Evolutionary conservation across 495 filamentous ascomycete genomes (phyloP).

Genomic region (Neurospora sp.): DNA sequence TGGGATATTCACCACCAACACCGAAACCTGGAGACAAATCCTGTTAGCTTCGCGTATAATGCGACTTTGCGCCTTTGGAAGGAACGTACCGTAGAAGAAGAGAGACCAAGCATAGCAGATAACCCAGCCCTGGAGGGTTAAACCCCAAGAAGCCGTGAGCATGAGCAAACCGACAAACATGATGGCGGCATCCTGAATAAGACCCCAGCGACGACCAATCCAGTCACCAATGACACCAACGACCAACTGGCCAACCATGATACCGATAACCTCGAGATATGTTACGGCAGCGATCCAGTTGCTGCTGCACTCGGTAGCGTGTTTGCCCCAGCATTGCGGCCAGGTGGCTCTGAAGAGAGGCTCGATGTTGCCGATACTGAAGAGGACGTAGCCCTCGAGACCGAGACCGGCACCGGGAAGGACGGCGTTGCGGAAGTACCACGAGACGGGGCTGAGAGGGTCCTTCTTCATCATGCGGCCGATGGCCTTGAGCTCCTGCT

Average conservation of each 20-base stretch:
- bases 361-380: constrained; percentile 83
- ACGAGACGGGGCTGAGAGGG: constrained; percentile 67
- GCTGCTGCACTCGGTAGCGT: constrained; percentile 49
- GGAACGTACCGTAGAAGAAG: constrained; percentile 64
- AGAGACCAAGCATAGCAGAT: constrained; percentile 87
- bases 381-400: constrained; percentile 87
- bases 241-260: constrained; percentile 74
- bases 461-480: constrained; percentile 71
- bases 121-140: constrained; percentile 77
- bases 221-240: constrained; percentile 57
- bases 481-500: constrained; percentile 52
- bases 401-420: constrained; percentile 80
- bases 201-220: constrained; percentile 80
- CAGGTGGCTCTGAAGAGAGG: constrained; percentile 64
- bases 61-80: neutral
- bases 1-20: constrained; percentile 90
- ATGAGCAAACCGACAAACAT: constrained; percentile 85
- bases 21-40: constrained; percentile 45
- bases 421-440: constrained; percentile 79
- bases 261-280: constrained; percentile 80
- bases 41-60: constrained; percentile 1
- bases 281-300: constrained; percentile 70
- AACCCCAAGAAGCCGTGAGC: constrained; percentile 79
- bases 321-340: constrained; percentile 58
- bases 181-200: constrained; percentile 86